Percentiles rank a stretch among this genome's conserved stretches.
These are phyloP conservation scores for Lipomyces chichibuensis DNA, from an alignment of 805 yeast genomes.

Conservation along the genomic window DNA sequence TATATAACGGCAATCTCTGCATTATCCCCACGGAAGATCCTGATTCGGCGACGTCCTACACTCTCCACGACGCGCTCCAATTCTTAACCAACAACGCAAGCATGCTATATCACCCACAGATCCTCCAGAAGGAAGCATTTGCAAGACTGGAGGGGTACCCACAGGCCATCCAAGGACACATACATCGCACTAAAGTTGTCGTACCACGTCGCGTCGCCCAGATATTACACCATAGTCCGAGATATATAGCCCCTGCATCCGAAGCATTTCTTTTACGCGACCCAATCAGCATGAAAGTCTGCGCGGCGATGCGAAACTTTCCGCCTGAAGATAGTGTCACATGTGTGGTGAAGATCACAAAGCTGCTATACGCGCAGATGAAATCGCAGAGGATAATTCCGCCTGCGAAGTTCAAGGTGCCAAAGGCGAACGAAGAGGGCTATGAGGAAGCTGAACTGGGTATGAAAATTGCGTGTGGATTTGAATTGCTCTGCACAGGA, in stretches of 20 bases:
- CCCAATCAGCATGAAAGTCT: conserved; percentile 25
- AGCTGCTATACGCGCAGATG: conserved; percentile 37
- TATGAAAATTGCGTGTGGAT: conserved; percentile 37
- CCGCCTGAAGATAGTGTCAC: conserved; percentile 36
- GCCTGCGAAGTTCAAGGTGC: conserved; percentile 27
- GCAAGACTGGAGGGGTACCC: conserved; percentile 32
- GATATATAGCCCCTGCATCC: conserved; percentile 36
- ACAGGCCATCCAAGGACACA: conserved; percentile 18
- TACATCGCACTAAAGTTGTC: conserved; percentile 35
- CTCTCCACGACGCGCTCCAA: conserved; percentile 15
- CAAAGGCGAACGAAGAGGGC: conserved; percentile 14
- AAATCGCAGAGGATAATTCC: conserved; percentile 31
- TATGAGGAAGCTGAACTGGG: conserved; percentile 35
- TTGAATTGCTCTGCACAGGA: conserved; percentile 37
- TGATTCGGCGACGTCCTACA: conserved; percentile 13
- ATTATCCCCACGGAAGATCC: conserved; percentile 29
- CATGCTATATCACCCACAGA: conserved; percentile 9
- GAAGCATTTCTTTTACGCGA: conserved; percentile 36
- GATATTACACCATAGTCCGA: conserved; percentile 34
- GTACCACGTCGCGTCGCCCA: conserved; percentile 39
- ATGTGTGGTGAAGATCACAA: conserved; percentile 35
- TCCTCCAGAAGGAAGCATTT: conserved; percentile 24
- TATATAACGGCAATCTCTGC: conserved; percentile 33
- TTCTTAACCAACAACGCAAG: conserved; percentile 2
- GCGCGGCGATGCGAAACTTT: conserved; percentile 32